Conservation (phyloP, 2,329 filamentous ascomycete species). For the Teratosphaeria pseudoeucalypti region DNA sequence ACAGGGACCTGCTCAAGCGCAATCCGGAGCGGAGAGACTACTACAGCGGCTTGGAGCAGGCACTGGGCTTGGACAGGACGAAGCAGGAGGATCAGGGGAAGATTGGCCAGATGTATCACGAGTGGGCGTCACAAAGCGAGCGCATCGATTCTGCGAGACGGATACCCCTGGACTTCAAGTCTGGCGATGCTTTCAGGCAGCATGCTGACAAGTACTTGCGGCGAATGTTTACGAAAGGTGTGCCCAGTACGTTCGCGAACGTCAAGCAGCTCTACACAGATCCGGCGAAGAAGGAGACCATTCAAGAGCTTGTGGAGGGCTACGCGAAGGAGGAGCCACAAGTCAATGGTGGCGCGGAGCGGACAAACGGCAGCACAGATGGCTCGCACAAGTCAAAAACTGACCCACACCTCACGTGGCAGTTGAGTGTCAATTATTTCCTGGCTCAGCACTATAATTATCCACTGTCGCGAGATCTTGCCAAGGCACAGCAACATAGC, state of each 20-base stretch:
- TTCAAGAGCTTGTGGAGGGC: slow-evolving; percentile 66
- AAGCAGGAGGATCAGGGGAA: slow-evolving; percentile 58
- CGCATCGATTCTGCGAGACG: slow-evolving; percentile 76
- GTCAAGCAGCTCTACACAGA: slow-evolving; percentile 86
- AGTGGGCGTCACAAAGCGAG: slow-evolving; percentile 70
- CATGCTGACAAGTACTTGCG: slow-evolving; percentile 71
- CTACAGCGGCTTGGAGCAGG: slow-evolving; percentile 65
- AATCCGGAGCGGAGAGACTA: slow-evolving; percentile 83
- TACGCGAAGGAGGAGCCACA: slow-evolving; percentile 46
- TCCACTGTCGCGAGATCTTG: slow-evolving; percentile 69
- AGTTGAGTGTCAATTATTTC: slow-evolving; percentile 78
- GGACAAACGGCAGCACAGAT: slow-evolving; percentile 26
- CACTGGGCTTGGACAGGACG: slow-evolving; percentile 51
- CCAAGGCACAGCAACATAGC: slow-evolving; percentile 71
- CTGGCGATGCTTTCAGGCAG: slow-evolving; percentile 68
- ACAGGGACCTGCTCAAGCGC: slow-evolving; percentile 68
- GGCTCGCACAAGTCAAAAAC: slow-evolving; percentile 35
- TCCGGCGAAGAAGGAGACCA: slow-evolving; percentile 61
- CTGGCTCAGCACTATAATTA: slow-evolving; percentile 97
- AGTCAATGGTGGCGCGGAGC: slow-evolving; percentile 15
- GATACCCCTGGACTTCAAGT: slow-evolving; percentile 79
- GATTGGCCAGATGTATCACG: slow-evolving; percentile 66
- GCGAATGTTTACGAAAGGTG: slow-evolving; percentile 79
- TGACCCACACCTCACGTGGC: slow-evolving; percentile 49
- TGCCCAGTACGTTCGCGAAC: slow-evolving; percentile 94